A percentile compares a stretch with the other conserved stretches of the same genome.
Evolutionary conservation across 257 asterid genomes (phyloP).

Genomic region (Gentiana straminea): DNA sequence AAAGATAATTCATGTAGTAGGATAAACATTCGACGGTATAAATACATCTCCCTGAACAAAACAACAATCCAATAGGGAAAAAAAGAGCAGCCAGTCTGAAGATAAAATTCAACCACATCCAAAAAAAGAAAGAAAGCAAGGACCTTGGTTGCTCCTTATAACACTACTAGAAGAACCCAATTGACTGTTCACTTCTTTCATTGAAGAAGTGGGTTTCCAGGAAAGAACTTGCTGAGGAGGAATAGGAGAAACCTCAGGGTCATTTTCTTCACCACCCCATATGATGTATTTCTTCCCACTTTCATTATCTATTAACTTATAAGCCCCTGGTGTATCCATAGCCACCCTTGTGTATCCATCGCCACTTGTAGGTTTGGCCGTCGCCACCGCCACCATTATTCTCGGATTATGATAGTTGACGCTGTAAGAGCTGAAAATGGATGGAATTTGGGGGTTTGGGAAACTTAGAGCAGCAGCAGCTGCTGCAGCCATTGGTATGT

Average conservation of each 20-base stretch:
- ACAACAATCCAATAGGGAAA: too few species aligned
- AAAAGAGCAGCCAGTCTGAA: too few species aligned
- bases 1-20: too few species aligned
- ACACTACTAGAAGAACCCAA: not conserved
- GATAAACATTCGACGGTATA: too few species aligned
- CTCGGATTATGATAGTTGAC: not conserved
- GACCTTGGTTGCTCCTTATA: constrained; percentile 9
- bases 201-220: constrained; percentile 19
- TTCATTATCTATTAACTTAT: constrained; percentile 29
- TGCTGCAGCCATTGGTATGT: constrained; percentile 12
- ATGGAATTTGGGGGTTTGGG: not conserved
- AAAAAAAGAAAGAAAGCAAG: not conserved
- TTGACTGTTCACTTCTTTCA: constrained; percentile 3
- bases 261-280: constrained; percentile 32
- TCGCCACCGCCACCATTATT: constrained; percentile 3
- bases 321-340: constrained; percentile 34
- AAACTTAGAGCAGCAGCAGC: constrained; percentile 8
- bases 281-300: constrained; percentile 31
- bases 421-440: constrained; percentile 1
- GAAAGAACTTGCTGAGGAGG: constrained; percentile 21
- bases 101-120: not conserved
- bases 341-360: constrained; percentile 18
- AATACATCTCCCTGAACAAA: too few species aligned
- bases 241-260: constrained; percentile 15
- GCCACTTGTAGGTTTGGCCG: constrained; percentile 4